phyloP scores from a whole-genome alignment of 345 rosid genomes.

The Eutrema yunnanense region DNA sequence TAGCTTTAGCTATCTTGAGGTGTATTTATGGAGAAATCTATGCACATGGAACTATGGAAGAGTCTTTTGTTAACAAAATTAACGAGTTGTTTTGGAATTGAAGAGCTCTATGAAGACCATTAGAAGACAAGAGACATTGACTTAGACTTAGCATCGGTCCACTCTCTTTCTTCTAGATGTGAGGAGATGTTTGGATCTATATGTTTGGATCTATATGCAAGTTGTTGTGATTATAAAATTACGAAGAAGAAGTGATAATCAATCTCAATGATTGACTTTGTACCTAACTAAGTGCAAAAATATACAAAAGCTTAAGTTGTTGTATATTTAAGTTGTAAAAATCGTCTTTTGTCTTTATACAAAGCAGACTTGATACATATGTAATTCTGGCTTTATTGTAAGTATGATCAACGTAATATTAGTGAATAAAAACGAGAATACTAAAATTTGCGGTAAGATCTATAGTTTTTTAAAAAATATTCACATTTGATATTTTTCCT shows the following conservation, averaged over 20 bases:
- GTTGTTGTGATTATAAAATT: not conserved
- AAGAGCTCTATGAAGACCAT: not conserved
- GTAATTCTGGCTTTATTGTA: not conserved
- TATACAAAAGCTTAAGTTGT: not conserved
- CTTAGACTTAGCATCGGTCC: not conserved
- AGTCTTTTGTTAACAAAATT: not conserved
- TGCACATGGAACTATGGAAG: not conserved
- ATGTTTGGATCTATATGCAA: slow-evolving; percentile 2
- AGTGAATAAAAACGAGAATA: not conserved
- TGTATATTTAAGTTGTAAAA: not conserved
- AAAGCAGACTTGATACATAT: not conserved
- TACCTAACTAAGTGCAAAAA: not conserved
- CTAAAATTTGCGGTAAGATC: not conserved
- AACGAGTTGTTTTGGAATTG: not conserved
- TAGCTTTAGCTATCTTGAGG: not conserved
- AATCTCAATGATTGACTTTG: not conserved
- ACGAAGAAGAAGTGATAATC: not conserved
- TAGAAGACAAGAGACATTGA: not conserved
- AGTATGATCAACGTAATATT: not conserved
- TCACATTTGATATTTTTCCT: not conserved
- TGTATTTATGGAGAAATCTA: not conserved
- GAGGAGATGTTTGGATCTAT: not conserved
- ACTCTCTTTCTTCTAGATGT: not conserved
- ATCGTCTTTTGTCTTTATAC: not conserved
- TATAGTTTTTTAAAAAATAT: not conserved